phyloP scores from a whole-genome alignment of 1,284 basidiomycete species.

The Leccinum solheimii region DNA sequence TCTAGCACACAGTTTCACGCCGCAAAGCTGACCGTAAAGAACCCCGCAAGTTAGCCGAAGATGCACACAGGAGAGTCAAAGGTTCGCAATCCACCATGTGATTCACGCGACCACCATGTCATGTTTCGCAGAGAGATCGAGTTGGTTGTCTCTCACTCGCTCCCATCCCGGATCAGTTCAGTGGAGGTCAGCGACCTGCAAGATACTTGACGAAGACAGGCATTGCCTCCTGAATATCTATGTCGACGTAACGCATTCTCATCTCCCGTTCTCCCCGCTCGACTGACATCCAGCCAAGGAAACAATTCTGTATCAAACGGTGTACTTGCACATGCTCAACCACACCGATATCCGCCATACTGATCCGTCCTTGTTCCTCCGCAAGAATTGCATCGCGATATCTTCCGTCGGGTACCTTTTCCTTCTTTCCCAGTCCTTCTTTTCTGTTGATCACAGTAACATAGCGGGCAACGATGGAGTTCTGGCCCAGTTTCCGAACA shows the following conservation, averaged over 20 bases:
- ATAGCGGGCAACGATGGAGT: conserved; percentile 62
- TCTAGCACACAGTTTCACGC: conserved; percentile 38
- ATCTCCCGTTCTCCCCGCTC: conserved; percentile 6
- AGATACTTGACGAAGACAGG: conserved; percentile 64
- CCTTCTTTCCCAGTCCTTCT: conserved; percentile 5
- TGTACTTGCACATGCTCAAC: conserved; percentile 67
- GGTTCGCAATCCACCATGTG: conserved; percentile 39
- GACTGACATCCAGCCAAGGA: conserved; percentile 46
- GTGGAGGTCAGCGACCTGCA: conserved; percentile 73
- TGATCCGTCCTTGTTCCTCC: conserved; percentile 70
- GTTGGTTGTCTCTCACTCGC: conserved; percentile 65
- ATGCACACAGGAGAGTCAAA: conserved; percentile 46
- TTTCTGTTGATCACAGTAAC: conserved; percentile 9
- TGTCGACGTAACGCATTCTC: conserved; percentile 54
- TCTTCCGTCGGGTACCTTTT: conserved; percentile 55
- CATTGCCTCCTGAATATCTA: conserved; percentile 69
- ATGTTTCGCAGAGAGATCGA: conserved; percentile 54
- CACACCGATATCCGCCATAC: conserved; percentile 73
- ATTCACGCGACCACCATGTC: conserved; percentile 1
- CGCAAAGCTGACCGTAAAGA: conserved; percentile 62
- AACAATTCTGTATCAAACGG: conserved; percentile 66
- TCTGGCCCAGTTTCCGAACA: conserved; percentile 58
- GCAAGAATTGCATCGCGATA: conserved; percentile 69
- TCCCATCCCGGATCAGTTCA: conserved; percentile 51
- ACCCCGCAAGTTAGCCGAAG: conserved; percentile 37